These are phyloP conservation scores for Pulveroboletus sp. DNA, from an alignment of 768 basidiomycete species.

Conservation along the genomic window DNA sequence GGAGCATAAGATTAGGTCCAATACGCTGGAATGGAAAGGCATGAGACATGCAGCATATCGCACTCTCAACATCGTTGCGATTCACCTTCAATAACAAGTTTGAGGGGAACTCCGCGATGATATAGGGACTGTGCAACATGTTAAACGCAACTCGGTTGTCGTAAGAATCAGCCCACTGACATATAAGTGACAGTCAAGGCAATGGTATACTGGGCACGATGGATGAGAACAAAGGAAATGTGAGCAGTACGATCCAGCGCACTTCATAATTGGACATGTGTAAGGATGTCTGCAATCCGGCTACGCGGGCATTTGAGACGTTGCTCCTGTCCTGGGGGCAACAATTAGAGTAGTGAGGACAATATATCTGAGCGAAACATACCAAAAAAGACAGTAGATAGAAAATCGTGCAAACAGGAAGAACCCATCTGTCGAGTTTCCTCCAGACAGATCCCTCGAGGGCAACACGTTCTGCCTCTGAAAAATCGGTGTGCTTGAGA, in stretches of 20 bases:
- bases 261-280: slow-evolving; percentile 29
- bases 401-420: slow-evolving; percentile 49
- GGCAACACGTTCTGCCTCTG: slow-evolving; percentile 7
- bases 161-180: slow-evolving; percentile 10
- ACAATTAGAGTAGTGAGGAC: not conserved
- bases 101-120: slow-evolving; percentile 56
- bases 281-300: slow-evolving; percentile 56
- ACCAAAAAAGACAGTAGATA: slow-evolving; percentile 56
- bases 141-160: not conserved
- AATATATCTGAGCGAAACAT: slow-evolving; percentile 14
- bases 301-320: slow-evolving; percentile 59
- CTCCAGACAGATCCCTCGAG: slow-evolving; percentile 45
- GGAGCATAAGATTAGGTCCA: slow-evolving; percentile 57
- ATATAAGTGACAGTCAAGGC: slow-evolving; percentile 28
- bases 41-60: slow-evolving; percentile 14
- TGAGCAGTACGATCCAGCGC: not conserved
- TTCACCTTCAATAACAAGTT: slow-evolving; percentile 48
- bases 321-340: slow-evolving; percentile 38
- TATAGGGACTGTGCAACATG: slow-evolving; percentile 38
- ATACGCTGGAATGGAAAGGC: slow-evolving; percentile 30
- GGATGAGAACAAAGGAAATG: not conserved
- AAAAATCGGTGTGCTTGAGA: slow-evolving; percentile 7
- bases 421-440: slow-evolving; percentile 47
- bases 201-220: slow-evolving; percentile 16
- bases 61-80: not conserved